Conservation (phyloP, 805 yeast genomes). For the Starmerella floris region DNA sequence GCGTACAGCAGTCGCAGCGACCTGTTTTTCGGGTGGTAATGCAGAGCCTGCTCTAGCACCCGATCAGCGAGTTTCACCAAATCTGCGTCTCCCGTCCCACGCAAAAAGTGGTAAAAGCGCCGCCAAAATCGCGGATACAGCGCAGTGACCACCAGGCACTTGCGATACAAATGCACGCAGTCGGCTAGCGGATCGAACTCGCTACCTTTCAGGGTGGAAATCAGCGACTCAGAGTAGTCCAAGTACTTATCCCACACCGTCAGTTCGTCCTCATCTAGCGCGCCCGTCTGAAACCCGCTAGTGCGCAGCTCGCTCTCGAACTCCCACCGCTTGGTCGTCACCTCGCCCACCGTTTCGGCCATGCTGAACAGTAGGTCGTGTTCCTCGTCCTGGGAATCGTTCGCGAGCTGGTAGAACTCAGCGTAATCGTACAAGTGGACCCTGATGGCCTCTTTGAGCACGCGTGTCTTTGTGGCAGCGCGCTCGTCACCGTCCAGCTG, state of each 20-base stretch:
- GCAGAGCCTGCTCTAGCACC: slow-evolving; percentile 4
- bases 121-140: slow-evolving; percentile 54
- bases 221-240: slow-evolving; percentile 34
- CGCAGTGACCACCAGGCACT: slow-evolving; percentile 49
- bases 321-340: slow-evolving; percentile 55
- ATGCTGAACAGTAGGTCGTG: slow-evolving; percentile 4
- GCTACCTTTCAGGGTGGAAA: background rate
- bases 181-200: slow-evolving; percentile 19
- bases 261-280: slow-evolving; percentile 35
- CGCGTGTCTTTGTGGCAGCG: slow-evolving; percentile 26
- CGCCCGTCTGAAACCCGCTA: slow-evolving; percentile 42
- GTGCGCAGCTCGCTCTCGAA: slow-evolving; percentile 56
- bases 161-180: slow-evolving; percentile 45
- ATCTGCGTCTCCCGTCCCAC: background rate
- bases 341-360: slow-evolving; percentile 35
- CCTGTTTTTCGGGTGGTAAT: slow-evolving; percentile 7
- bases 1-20: background rate
- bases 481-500: slow-evolving; percentile 24
- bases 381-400: slow-evolving; percentile 2
- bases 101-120: slow-evolving; percentile 27
- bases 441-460: slow-evolving; percentile 24
- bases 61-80: background rate
- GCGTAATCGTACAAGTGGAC: slow-evolving; percentile 84
- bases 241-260: slow-evolving; percentile 54
- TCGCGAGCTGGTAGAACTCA: slow-evolving; percentile 43